Evolutionary conservation across 345 rosid species (phyloP).

Genomic region (Eucalyptus erythrocorys): DNA sequence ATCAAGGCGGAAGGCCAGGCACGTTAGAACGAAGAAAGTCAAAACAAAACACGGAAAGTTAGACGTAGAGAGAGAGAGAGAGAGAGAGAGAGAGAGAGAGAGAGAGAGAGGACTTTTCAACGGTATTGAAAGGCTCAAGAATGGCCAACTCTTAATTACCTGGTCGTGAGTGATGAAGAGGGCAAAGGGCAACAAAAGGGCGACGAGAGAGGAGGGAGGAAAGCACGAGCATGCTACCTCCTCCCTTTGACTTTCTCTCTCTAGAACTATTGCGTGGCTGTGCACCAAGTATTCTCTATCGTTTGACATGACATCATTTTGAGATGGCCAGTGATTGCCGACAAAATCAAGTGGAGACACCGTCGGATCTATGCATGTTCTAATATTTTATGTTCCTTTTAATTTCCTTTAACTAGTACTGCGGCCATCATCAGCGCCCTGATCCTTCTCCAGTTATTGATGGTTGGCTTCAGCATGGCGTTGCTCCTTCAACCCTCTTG

Average conservation of each 20-base stretch:
- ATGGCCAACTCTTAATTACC: not conserved
- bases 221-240: not conserved
- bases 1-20: not conserved
- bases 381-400: not conserved
- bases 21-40: not conserved
- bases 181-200: not conserved
- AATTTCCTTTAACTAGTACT: not conserved
- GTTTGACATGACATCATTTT: not conserved
- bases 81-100: not conserved
- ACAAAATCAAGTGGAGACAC: not conserved
- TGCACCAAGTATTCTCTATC: not conserved
- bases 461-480: not conserved
- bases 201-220: not conserved
- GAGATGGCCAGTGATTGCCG: not conserved
- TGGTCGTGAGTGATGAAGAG: not conserved
- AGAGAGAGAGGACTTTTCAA: not conserved
- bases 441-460: not conserved
- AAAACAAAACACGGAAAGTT: not conserved
- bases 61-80: not conserved
- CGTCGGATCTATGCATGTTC: not conserved
- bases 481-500: not conserved
- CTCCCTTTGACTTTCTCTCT: not conserved
- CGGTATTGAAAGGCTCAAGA: conserved; percentile 1
- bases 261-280: not conserved
- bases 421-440: not conserved